Evolutionary conservation across 768 basidiomycete species (phyloP).

Genomic region (Leucosporidium creatinivorum): DNA sequence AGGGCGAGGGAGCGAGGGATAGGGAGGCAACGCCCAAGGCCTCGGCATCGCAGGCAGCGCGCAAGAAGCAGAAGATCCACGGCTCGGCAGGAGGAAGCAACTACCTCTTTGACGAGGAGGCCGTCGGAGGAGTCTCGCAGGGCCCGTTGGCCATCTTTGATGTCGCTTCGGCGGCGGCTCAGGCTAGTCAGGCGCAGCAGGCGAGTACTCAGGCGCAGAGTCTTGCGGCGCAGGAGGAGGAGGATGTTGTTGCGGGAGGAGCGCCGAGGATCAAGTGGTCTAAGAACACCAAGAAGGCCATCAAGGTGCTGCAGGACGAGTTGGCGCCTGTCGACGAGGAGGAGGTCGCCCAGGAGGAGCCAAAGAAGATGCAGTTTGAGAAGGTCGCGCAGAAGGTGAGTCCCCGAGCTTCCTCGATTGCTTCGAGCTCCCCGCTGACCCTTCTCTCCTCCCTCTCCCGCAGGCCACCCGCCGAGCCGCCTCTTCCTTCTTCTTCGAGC

Average conservation of each 20-base stretch:
- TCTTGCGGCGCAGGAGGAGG: conserved; percentile 12
- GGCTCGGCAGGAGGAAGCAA: not conserved
- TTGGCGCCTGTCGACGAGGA: conserved; percentile 8
- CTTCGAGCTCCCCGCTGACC: not conserved
- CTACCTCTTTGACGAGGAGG: not conserved
- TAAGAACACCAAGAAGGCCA: conserved; percentile 79
- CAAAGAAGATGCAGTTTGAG: conserved; percentile 67
- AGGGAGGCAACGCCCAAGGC: too few relatives aligned
- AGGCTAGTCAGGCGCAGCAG: conserved; percentile 14
- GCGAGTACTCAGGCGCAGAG: conserved; percentile 11
- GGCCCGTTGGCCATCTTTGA: conserved; percentile 40
- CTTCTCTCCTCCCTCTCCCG: not conserved
- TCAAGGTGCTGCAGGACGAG: conserved; percentile 58
- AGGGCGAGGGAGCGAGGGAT: not conserved
- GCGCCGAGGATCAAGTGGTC: conserved; percentile 50
- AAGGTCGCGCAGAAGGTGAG: conserved; percentile 67
- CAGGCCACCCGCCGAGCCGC: conserved; percentile 87
- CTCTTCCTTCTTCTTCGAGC: conserved; percentile 94
- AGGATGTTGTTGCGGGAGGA: conserved; percentile 30
- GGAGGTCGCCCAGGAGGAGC: conserved; percentile 42
- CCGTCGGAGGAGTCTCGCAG: conserved; percentile 16
- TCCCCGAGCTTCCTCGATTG: not conserved
- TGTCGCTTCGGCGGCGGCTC: conserved; percentile 47
- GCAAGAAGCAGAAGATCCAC: conserved; percentile 20
- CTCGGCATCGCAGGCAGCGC: not conserved